Evolutionary conservation across 257 asterid species (phyloP).

Genomic region (Phtheirospermum japonicum): DNA sequence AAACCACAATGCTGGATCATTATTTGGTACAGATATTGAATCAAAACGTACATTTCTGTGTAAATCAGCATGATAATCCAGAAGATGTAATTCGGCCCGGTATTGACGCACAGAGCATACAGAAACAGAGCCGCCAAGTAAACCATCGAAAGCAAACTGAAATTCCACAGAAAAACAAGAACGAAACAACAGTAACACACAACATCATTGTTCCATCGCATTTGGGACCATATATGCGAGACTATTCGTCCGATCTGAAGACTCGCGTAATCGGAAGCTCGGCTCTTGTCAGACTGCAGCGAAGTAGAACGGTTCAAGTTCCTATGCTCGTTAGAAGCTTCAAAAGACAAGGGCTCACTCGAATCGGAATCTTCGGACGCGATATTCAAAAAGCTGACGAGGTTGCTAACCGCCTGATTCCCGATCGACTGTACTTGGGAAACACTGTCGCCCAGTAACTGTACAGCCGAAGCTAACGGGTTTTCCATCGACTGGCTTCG

Average conservation of each 20-base stretch:
- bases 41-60: conserved; percentile 75
- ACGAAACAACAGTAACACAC: conserved; percentile 93
- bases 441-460: conserved; percentile 87
- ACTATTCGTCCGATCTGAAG: conserved; percentile 77
- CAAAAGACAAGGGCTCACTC: conserved; percentile 52
- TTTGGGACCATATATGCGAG: conserved; percentile 85
- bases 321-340: conserved; percentile 34
- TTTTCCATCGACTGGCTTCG: conserved; percentile 64
- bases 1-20: conserved; percentile 95
- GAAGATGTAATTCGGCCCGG: conserved; percentile 88
- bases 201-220: conserved; percentile 85
- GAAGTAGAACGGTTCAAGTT: conserved; percentile 64
- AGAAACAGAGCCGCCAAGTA: conserved; percentile 84
- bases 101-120: conserved; percentile 90
- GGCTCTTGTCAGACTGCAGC: conserved; percentile 73
- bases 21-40: conserved; percentile 89
- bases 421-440: conserved; percentile 97
- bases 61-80: conserved; percentile 93
- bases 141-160: conserved; percentile 95
- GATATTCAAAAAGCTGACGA: conserved; percentile 81
- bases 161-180: conserved; percentile 90
- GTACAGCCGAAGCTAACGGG: conserved; percentile 88
- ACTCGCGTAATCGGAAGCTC: conserved; percentile 67
- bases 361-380: conserved; percentile 74
- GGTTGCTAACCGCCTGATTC: conserved; percentile 88